Base-by-base conservation (phyloP, 1,284 basidiomycete species). In the Heterobasidion occidentale region DNA sequence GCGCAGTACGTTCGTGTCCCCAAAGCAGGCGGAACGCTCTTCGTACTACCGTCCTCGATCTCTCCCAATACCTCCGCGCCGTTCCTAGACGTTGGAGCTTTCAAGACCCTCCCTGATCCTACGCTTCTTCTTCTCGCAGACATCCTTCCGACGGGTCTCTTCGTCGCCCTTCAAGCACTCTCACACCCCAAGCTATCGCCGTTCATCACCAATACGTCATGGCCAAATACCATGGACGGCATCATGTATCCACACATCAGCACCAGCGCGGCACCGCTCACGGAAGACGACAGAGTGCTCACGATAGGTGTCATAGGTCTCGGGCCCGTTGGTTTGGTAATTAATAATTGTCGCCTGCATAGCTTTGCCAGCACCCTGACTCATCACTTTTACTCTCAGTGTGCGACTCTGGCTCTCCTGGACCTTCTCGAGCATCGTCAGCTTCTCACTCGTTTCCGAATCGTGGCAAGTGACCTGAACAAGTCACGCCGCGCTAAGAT, bases 1-100 rank as follows among this genome's bases (percentile, higher is more conserved):
- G 92, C 92, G 0, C 92, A 94, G 70, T 96, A 88, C 67, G 79
- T 92, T 3, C 82, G 87, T 34, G 83, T 93, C 11, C 91, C 91
- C 7, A 80, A 80, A 56, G 91, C 87, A 0, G 90, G 90, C 33
- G 88, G 88, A 17, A 90, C 88, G 0, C 77, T 92, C 7, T 90
- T 87, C 73, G 84, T 79, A 58, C 75, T 90, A 44, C 77, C 75
- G 56, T 74, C 79, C 36, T 70, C 77, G 3, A 67, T 68, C 51
- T 75, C 59, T 33, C 33, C 61, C 69, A 34, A 74, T 67, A 4
- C 19, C 46, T 20, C 46, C 6, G 2, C 27, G 46, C 66, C 72
- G 63, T 56, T 35, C 59, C 62, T 14, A 52, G 50, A 48, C 48
- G 12, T 46, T 34, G 38, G 0, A 11, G 9, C 38, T 42, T 46